Evolutionary conservation across 2,329 filamentous ascomycete species (phyloP).

Genomic region (Fusarium clavum): DNA sequence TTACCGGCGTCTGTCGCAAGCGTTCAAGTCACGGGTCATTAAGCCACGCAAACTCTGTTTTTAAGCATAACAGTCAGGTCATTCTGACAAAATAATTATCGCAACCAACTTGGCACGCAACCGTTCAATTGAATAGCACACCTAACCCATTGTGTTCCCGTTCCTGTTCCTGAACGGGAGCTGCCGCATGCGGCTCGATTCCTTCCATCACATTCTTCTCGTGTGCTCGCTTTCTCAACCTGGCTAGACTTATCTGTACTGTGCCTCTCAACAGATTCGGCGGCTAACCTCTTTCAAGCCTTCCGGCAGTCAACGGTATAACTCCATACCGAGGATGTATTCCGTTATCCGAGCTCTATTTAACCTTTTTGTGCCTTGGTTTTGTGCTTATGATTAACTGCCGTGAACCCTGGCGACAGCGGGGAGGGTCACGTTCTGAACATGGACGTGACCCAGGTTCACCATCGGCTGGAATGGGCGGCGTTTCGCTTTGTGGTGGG

Average conservation of each 20-base stretch:
- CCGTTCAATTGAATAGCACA: not conserved
- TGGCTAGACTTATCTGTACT: not conserved
- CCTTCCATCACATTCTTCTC: not conserved
- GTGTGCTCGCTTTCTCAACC: not conserved
- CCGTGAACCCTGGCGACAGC: not conserved
- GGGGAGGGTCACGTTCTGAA: not conserved
- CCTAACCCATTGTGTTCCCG: not conserved
- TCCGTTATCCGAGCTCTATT: not conserved
- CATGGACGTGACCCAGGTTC: not conserved
- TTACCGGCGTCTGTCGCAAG: not conserved
- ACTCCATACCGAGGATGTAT: not conserved
- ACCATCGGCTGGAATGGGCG: not conserved
- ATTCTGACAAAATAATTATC: not conserved
- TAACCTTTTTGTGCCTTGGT: not conserved
- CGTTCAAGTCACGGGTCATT: not conserved
- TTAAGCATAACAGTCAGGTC: not conserved
- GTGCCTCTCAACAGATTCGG: not conserved
- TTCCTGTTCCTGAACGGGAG: constrained; percentile 1
- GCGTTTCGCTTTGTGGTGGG: not conserved
- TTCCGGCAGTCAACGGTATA: not conserved
- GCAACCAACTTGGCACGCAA: not conserved
- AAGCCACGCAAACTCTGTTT: not conserved
- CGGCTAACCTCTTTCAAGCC: not conserved
- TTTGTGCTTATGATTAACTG: not conserved
- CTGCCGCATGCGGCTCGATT: constrained; percentile 1